Base-by-base conservation (phyloP, 371 early-diverging fungal species). In the Zychaea mexicana region DNA sequence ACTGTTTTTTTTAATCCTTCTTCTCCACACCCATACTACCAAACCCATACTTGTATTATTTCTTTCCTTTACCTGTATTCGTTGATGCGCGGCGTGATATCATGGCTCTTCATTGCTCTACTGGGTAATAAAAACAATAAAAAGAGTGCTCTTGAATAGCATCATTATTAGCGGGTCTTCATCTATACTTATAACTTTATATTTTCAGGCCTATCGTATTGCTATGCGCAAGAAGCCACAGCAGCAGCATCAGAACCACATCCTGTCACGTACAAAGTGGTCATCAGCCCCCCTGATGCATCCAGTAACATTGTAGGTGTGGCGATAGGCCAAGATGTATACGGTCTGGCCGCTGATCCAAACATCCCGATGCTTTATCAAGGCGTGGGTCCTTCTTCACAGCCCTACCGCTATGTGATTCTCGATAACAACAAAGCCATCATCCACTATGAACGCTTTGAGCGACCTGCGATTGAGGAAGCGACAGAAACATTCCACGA, bases 401-500 rank as follows among this genome's bases (percentile, higher is more conserved):
- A 36, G 15, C 36, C 62, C 24, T 74, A 74, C 39, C 67, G 70
- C 24, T 74, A 74, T 52, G 70, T 70, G 12, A 62, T 74, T 39
- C 61, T 70, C 2, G 66, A 68, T 32, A 28, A 56, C 15, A 57
- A 47, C 26, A 52, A 52, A 3, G 52, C 21, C n/a, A 33, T 73
- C 9, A 10, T 64, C 6, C 67, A 73, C 31, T 69, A 33, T 59
- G 74, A 74, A 47, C 60, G 49, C 21, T 74, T 74, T 42, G 65
- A 74, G 28, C 68, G 74, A 3, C 70, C 74, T 1, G 66, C 70
- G 9, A 73, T 73, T 38, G 46, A 62, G n/a, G 49, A 70, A 15
- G 63, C 65, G 15, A 59, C 52, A 1, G 27, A 46, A 12, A 70
- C 74, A 19, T 70, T 66, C 26, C 64, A 74, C 31, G 74, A 74